Evolutionary conservation across 148 eudicot species (phyloP), one percentile per base, ranked within the genome.

Genomic region (Nyssa sinensis): DNA sequence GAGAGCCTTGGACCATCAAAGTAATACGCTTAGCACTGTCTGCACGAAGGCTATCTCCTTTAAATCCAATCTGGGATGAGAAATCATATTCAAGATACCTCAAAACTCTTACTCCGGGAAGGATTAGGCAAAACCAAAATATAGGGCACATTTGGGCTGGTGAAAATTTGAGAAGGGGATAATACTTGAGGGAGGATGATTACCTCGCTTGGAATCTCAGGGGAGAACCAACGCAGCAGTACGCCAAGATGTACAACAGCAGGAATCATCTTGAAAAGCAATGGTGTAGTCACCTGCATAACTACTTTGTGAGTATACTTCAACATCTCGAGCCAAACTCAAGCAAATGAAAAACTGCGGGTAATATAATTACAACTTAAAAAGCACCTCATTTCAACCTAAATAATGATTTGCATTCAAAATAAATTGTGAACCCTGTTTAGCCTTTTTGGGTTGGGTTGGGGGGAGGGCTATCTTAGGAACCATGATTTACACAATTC

Each of bases 241-340:
- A 95, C 92, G 62, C 98, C 98, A 33, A 95, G 97, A 79, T 90
- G 97, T 77, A 95, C 88, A 3, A 95, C 96, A 47, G 97, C 97
- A 34, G 98, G 98, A 80, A 95, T 95, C 53, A 95, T 76, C 86
- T 95, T 95, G 76, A 95, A 95, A 58, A 95, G 94, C 81, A 95
- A 86, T 14, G 98, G 98, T 24, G 97, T 95, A 13, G 98, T 95
- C 78, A 95, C 96, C 98, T 95, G 88, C 79, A 86, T 29, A 21
- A 29, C 3, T 66, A 30, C 10, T 61, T 28, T 32, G 25, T 28
- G 16, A 44, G 7, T 47, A 57, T 41, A 25, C 23, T 27, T 58
- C 64, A 2, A 59, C 28, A 34, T 60, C 61, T 55, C 21, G 59
- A 55, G 23, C 4, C 23, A n/a, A 19, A 5, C 6, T 23, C 17